Evolutionary conservation across 2,329 filamentous ascomycete genomes (phyloP).

Genomic region (Clarireedia hainanense): DNA sequence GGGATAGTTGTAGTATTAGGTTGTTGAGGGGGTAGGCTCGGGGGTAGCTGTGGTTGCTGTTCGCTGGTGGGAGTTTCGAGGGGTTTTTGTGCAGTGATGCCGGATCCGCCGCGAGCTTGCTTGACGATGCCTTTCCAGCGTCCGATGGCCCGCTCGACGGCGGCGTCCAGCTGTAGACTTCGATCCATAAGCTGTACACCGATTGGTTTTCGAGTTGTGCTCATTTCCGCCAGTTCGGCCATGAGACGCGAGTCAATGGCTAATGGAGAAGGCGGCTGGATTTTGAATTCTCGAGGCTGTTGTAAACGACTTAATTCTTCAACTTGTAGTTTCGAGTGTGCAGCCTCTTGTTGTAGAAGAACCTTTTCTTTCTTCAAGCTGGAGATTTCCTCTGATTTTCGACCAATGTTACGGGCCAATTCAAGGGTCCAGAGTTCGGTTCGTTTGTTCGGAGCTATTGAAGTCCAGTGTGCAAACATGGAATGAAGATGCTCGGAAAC

Average conservation of each 20-base stretch:
- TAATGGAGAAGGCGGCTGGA: constrained; percentile 43
- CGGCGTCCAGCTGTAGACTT: constrained; percentile 42
- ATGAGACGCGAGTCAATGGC: constrained; percentile 44
- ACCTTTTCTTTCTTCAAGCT: constrained; percentile 42
- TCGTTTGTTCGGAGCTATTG: constrained; percentile 47
- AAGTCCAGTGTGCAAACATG: constrained; percentile 70
- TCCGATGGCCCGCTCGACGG: constrained; percentile 48
- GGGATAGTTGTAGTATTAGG: background rate
- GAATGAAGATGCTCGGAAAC: constrained; percentile 69
- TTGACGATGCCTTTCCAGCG: constrained; percentile 55
- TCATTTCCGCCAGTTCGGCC: constrained; percentile 39
- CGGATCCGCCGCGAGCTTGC: constrained; percentile 38
- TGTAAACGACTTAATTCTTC: constrained; percentile 51
- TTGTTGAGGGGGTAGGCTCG: background rate
- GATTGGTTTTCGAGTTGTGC: constrained; percentile 34
- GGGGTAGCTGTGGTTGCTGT: constrained; percentile 4
- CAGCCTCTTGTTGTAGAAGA: constrained; percentile 41
- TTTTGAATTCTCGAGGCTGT: constrained; percentile 51
- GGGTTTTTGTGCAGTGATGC: constrained; percentile 43
- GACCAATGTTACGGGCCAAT: constrained; percentile 50
- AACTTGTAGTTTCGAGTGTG: constrained; percentile 49
- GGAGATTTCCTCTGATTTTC: constrained; percentile 45
- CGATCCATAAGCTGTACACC: constrained; percentile 44
- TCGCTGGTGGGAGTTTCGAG: constrained; percentile 27
- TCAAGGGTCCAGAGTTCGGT: constrained; percentile 55